phyloP scores from a whole-genome alignment of 2,329 filamentous ascomycete genomes.

The Botryotinia convoluta region DNA sequence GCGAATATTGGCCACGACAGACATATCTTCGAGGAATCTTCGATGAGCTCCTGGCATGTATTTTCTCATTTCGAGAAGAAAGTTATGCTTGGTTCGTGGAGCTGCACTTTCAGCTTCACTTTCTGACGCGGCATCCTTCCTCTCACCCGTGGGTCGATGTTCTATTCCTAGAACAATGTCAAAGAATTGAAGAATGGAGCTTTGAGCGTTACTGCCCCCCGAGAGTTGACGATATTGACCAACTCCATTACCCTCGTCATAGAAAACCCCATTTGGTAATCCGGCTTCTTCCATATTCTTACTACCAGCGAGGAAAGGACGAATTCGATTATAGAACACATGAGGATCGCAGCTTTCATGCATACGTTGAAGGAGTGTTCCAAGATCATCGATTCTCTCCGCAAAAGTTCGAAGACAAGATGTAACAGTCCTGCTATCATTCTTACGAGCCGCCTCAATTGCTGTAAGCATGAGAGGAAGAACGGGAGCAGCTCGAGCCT shows the following conservation, averaged over 20 bases:
- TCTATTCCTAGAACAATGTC: conserved; percentile 87
- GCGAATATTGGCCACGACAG: conserved; percentile 79
- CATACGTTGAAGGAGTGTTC: conserved; percentile 77
- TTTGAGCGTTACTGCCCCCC: conserved; percentile 95
- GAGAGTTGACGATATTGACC: conserved; percentile 77
- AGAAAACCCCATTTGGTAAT: conserved; percentile 80
- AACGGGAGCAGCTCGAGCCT: conserved; percentile 83
- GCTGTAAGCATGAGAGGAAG: conserved; percentile 87
- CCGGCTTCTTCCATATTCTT: conserved; percentile 98
- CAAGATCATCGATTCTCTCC: conserved; percentile 83
- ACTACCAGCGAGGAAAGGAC: conserved; percentile 92
- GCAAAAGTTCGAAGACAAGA: conserved; percentile 78
- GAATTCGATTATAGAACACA: conserved; percentile 92
- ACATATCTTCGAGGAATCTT: conserved; percentile 80
- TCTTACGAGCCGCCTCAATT: conserved; percentile 71
- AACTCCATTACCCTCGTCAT: conserved; percentile 72
- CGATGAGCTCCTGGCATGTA: conserved; percentile 97
- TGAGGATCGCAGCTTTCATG: conserved; percentile 93
- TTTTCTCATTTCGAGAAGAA: conserved; percentile 92
- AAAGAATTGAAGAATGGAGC: conserved; percentile 95
- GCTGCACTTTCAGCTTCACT: conserved; percentile 47
- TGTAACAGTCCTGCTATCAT: conserved; percentile 69
- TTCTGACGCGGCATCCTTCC: conserved; percentile 47
- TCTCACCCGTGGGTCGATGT: conserved; percentile 84
- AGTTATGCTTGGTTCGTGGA: conserved; percentile 68